Conservation (phyloP, 441 rosid species). For the Adansonia grandidieri region DNA sequence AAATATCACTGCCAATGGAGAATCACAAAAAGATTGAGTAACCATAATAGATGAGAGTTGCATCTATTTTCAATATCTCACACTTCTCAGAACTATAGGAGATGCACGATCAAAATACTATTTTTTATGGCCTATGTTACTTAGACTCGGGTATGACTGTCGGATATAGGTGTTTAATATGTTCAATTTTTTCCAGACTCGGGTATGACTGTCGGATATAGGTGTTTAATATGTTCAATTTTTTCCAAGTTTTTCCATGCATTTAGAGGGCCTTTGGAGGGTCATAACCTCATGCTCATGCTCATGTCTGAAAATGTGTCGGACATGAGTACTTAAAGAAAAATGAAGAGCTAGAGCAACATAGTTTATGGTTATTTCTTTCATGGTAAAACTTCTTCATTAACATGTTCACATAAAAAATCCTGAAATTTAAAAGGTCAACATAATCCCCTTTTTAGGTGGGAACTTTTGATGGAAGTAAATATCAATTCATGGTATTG, state of each 20-base stretch:
- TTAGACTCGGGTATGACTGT: no score
- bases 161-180: no score
- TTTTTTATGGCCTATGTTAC: neutral
- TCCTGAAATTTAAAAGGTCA: neutral
- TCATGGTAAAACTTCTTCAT: neutral
- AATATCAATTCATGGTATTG: constrained; percentile 1
- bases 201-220: no score
- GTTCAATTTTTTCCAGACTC: no score
- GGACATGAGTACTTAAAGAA: no score
- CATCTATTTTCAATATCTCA: neutral
- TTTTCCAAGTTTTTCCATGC: no score
- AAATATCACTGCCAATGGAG: constrained; percentile 63
- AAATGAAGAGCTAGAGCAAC: no score
- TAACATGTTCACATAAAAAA: neutral
- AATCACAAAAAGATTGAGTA: constrained; percentile 10
- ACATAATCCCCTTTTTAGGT: neutral
- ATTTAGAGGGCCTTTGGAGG: no score
- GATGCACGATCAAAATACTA: neutral
- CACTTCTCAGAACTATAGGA: neutral
- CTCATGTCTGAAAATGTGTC: no score
- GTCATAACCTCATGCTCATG: no score
- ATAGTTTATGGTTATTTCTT: neutral
- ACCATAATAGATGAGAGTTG: neutral
- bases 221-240: no score
- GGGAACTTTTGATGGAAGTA: neutral